phyloP scores from a whole-genome alignment of 1,284 basidiomycete species.

The Cutaneotrichosporon daszewskae region DNA sequence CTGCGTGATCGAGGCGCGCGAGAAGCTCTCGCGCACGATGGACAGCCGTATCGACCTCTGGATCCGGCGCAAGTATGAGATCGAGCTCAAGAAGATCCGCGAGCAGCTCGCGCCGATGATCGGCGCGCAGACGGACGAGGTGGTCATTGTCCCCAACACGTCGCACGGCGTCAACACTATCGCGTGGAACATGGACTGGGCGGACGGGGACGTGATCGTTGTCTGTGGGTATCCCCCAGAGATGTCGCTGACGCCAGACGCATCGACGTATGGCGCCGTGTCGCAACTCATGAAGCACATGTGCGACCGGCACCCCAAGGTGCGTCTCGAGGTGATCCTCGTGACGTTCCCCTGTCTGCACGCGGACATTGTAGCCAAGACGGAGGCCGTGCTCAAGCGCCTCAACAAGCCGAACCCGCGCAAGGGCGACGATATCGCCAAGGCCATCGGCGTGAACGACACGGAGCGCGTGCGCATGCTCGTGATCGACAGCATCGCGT shows the following conservation, averaged over 20 bases:
- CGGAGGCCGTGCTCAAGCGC: slow-evolving; percentile 49
- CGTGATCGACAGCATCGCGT: slow-evolving; percentile 67
- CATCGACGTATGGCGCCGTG: slow-evolving; percentile 63
- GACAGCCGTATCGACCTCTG: slow-evolving; percentile 64
- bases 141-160: slow-evolving; percentile 61
- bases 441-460: slow-evolving; percentile 24
- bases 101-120: slow-evolving; percentile 58
- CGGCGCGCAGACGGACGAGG: slow-evolving; percentile 58
- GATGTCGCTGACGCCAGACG: too few species aligned
- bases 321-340: slow-evolving; percentile 53
- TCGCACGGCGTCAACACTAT: slow-evolving; percentile 64
- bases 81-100: slow-evolving; percentile 51
- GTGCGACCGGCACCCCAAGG: slow-evolving; percentile 56
- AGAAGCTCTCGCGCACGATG: slow-evolving; percentile 50
- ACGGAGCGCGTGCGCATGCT: slow-evolving; percentile 54
- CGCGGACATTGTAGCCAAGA: slow-evolving; percentile 56
- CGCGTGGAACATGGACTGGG: slow-evolving; percentile 58
- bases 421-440: slow-evolving; percentile 23
- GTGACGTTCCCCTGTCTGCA: slow-evolving; percentile 63
- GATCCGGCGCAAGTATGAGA: slow-evolving; percentile 51
- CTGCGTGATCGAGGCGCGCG: slow-evolving; percentile 56
- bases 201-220: slow-evolving; percentile 53
- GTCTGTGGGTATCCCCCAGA: too few species aligned
- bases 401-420: slow-evolving; percentile 23
- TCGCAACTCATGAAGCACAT: slow-evolving; percentile 57